Base-by-base conservation (phyloP, 768 basidiomycete species). In the Tricholoma sp. region DNA sequence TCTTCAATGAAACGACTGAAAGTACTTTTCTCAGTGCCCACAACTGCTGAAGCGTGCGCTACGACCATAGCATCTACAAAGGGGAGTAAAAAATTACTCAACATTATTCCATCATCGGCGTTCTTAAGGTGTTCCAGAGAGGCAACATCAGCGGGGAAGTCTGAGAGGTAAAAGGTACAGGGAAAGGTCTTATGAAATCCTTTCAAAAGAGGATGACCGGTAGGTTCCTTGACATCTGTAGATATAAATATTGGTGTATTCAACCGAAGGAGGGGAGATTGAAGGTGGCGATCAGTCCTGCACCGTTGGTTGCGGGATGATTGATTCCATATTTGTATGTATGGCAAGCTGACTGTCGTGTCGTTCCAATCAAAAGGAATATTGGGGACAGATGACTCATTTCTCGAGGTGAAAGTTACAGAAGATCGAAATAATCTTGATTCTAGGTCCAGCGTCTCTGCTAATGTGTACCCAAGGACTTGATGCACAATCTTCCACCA, bases 21-120 rank as follows among this genome's bases (percentile, higher is more conserved):
- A 31, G 91, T 91, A 63, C 88, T 91, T 54, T 80, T 79, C 53
- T 82, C 79, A 11, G 89, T 93, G 1, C 87, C 88, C 0, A 85
- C 80, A 31, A 89, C 78, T 13, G 63, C 71, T 66, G 75, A 69
- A 0, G 84, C 86, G 52, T 76, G 76, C 2, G 81, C 80, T 13
- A 82, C 80, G 31, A 94, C 79, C 72, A 89, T 74, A 6, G 85
- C 88, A 64, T 91, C 89, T 32, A 92, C 61, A 56, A 90, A 80
- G 1, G 89, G 86, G 18, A 80, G 62, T 10, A 89, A 56, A 60
- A 82, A 80, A 13, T 58, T 62, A 17, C 64, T 74, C 60, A 90
- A 65, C 32, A 53, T 63, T 28, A 80, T 66, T 2, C 79, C 78
- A 60, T 88, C 86, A 39, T 79, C 68, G 6, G 61, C 70, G 58